Evolutionary conservation across 1,139 yeast species (phyloP).

Genomic region (Geotrichum histeridarum): DNA sequence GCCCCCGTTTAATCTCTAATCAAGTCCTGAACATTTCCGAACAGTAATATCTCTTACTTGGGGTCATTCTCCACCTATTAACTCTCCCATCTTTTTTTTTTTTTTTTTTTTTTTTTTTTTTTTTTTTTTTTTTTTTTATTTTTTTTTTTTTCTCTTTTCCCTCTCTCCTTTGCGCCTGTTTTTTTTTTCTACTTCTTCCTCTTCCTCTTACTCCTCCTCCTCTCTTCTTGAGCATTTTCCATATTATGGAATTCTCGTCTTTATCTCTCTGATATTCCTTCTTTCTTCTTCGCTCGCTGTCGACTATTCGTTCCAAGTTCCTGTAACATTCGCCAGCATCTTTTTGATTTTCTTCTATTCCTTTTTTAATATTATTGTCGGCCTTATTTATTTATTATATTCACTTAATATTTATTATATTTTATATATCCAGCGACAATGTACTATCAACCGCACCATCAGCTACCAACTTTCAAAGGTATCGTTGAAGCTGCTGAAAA

Average conservation of each 20-base stretch:
- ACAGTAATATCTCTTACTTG: too few relatives aligned
- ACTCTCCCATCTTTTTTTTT: neutral
- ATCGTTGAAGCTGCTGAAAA: slow-evolving; percentile 3
- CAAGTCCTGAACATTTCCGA: too few relatives aligned
- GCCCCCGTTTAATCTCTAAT: too few relatives aligned
- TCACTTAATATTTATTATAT: neutral
- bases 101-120: slow-evolving; percentile 2
- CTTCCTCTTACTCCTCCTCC: neutral
- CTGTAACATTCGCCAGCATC: too few relatives aligned
- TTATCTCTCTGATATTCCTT: neutral
- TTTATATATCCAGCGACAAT: neutral
- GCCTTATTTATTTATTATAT: neutral
- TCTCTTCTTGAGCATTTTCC: neutral
- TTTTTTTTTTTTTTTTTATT: slow-evolving; percentile 1
- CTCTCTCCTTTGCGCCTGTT: neutral
- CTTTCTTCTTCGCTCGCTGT: neutral
- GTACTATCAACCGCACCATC: slow-evolving; percentile 3
- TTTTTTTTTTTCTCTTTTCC: neutral
- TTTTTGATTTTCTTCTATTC: neutral
- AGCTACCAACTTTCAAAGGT: slow-evolving; percentile 12
- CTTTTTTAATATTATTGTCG: neutral
- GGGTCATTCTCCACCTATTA: too few relatives aligned
- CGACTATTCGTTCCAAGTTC: neutral
- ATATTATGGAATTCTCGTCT: neutral
- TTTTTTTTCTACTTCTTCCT: neutral